A percentile compares a stretch with the other conserved stretches of the same genome.
Conservation (phyloP, 192 early-diverging fungal species). For the Paraglomus brasilianum region DNA sequence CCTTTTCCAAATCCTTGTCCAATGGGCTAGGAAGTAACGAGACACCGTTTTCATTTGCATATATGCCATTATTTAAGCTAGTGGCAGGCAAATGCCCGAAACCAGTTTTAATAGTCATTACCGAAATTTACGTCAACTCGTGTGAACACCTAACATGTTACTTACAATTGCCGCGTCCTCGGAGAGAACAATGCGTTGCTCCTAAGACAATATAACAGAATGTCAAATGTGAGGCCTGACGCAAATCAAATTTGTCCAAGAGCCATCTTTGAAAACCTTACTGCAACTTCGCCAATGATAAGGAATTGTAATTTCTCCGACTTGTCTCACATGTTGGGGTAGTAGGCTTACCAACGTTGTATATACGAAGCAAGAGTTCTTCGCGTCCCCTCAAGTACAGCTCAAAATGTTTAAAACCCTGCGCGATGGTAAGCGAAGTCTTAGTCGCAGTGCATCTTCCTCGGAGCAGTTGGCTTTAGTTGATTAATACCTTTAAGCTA, state of each 20-base stretch:
- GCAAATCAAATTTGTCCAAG: background rate
- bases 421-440: background rate
- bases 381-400: conserved; percentile 67
- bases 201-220: conserved; percentile 25
- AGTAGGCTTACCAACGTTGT: conserved; percentile 42
- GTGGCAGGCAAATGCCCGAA: no score
- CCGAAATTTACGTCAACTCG: background rate
- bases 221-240: conserved; percentile 19
- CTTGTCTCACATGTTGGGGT: conserved; percentile 19
- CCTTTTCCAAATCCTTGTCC: conserved; percentile 40
- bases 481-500: conserved; percentile 52
- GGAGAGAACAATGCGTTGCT: conserved; percentile 30
- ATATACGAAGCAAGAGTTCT: conserved; percentile 64
- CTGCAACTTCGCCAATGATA: conserved; percentile 50
- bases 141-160: background rate
- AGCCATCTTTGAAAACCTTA: conserved; percentile 27
- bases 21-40: conserved; percentile 40
- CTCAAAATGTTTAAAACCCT: conserved; percentile 70
- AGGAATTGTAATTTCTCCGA: conserved; percentile 36
- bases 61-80: no score
- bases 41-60: background rate
- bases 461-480: background rate
- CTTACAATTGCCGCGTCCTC: conserved; percentile 26
- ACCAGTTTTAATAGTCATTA: no score
- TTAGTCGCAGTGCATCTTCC: background rate